Conservation (phyloP, 1,139 yeast species). For the Suhomyces wounanorum region DNA sequence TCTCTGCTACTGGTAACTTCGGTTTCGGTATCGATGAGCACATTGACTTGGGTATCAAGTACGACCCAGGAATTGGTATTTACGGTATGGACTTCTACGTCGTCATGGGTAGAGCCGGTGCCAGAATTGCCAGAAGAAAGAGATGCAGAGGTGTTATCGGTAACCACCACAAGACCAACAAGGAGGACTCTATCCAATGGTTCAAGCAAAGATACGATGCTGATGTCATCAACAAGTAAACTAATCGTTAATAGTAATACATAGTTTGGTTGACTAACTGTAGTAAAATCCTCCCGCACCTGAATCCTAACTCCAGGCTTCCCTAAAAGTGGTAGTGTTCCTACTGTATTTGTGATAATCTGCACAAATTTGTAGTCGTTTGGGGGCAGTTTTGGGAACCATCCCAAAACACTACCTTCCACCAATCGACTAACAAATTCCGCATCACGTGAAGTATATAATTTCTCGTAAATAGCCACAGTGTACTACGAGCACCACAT, state of each 20-base stretch:
- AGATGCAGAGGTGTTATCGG: slow-evolving; percentile 89
- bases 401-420: too few relatives aligned
- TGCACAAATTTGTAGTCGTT: too few relatives aligned
- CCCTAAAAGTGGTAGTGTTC: too few relatives aligned
- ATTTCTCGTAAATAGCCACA: too few relatives aligned
- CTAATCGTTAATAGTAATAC: slow-evolving; percentile 15
- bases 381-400: too few relatives aligned
- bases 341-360: too few relatives aligned
- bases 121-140: slow-evolving; percentile 99
- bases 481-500: too few relatives aligned
- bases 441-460: too few relatives aligned
- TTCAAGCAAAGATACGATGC: slow-evolving; percentile 99
- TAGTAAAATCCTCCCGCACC: too few relatives aligned
- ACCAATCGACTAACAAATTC: too few relatives aligned
- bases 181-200: slow-evolving; percentile 97
- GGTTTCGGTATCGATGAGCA: slow-evolving; percentile 99
- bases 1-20: slow-evolving; percentile 99
- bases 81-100: slow-evolving; percentile 99
- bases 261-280: slow-evolving; percentile 2
- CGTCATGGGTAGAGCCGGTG: slow-evolving; percentile 99
- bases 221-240: slow-evolving; percentile 85
- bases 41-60: slow-evolving; percentile 99
- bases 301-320: too few relatives aligned
- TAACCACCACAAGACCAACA: slow-evolving; percentile 87
- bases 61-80: slow-evolving; percentile 99